Base-by-base conservation (phyloP, 2,329 filamentous ascomycete species). In the Chaetomiaceae sp. region DNA sequence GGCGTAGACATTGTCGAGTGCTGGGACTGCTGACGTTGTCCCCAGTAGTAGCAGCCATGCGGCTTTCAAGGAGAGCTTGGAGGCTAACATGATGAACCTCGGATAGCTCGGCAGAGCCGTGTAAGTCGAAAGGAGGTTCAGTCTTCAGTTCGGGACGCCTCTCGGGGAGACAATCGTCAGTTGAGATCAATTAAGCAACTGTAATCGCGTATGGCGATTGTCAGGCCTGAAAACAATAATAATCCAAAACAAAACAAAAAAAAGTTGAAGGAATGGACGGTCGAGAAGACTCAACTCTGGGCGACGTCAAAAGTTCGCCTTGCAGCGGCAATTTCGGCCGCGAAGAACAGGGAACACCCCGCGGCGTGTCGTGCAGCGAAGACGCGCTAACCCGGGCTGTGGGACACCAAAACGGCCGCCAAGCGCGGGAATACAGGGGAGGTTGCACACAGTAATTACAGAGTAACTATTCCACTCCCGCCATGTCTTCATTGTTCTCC, bases 1-100 rank as follows among this genome's bases (percentile, higher is more conserved):
- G n/a, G 43, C 43, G 4, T 69, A 72, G 42, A 81, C 75, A n/a
- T 16, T 16, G 14, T 34, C 47, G 6, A 27, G 20, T 5, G 37
- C 27, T 32, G 65, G 62, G 14, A 66, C 60, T 57, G 70, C 69
- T 29, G 63, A 57, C 13, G 63, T 63, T 27, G 62, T 50, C 8
- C 57, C 58, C 45, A 60, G 33, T 27, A 69, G 61, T 32, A 66
- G 61, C n/a, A 62, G 58, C 53, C 58, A 60, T 40, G 50, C 55
- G 20, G 57, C 63, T 33, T 59, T 51, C 36, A 65, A 62, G 53
- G 67, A 46, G 56, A 71, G 55, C 30, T 60, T 62, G 36, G 62
- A 64, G 16, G 67, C 56, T 54, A 66, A 66, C 67, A 7, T 58
- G 58, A 52, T 37, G 47, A n/a, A n/a, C n/a, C 9, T 38, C 52